Conservation (phyloP, 352 stramenopile species). For the Globisporangium sylvaticum region DNA sequence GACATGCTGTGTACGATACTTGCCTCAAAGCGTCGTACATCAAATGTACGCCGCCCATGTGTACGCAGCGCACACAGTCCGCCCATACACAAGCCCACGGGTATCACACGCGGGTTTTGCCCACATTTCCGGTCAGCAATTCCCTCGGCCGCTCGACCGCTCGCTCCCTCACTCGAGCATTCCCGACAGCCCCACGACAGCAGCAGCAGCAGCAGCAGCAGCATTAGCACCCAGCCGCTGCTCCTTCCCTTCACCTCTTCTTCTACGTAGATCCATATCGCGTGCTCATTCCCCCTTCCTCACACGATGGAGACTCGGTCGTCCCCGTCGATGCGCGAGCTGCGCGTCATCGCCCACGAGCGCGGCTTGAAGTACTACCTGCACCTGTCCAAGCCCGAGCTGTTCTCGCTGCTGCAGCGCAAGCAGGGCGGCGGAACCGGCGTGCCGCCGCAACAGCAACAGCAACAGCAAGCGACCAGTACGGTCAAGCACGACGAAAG, state of each 20-base stretch:
- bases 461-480: constrained; percentile 9
- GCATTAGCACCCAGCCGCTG: background rate
- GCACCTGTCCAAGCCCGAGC: constrained; percentile 77
- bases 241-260: background rate
- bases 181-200: background rate
- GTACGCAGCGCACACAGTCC: background rate
- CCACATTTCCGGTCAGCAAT: background rate
- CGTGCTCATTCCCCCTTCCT: background rate
- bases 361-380: constrained; percentile 83
- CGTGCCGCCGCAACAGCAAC: background rate
- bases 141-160: background rate
- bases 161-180: constrained; percentile 3
- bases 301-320: constrained; percentile 75
- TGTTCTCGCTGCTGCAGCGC: constrained; percentile 71
- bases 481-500: background rate
- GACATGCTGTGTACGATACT: background rate
- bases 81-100: background rate
- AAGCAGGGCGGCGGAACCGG: constrained; percentile 57
- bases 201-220: background rate
- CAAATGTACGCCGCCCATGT: background rate
- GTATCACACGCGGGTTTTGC: background rate
- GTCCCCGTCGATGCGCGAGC: constrained; percentile 75
- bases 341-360: constrained; percentile 61
- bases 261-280: background rate
- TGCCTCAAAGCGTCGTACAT: background rate